These are phyloP conservation scores for Massospora cicadina DNA, from an alignment of 371 early-diverging fungal genomes.

Conservation along the genomic window DNA sequence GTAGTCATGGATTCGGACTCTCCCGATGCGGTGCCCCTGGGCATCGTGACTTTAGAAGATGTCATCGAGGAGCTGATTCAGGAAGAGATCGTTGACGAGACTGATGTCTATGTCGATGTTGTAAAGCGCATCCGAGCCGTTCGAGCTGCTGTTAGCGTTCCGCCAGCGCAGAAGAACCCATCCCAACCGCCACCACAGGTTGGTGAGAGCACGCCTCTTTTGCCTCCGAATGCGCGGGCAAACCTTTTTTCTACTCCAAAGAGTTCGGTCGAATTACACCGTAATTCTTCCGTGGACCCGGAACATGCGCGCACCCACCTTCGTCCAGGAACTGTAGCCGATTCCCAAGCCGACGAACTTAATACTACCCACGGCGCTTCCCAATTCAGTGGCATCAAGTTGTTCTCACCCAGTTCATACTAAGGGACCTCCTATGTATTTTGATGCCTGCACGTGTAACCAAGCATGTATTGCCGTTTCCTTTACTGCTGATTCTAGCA, in stretches of 20 bases:
- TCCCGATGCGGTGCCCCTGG: slow-evolving; percentile 32
- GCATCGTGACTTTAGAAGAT: slow-evolving; percentile 89
- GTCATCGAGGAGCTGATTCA: slow-evolving; percentile 91
- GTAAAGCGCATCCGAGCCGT: slow-evolving; percentile 19
- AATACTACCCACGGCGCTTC: too few species aligned
- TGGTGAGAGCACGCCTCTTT: background rate
- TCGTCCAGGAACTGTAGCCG: background rate
- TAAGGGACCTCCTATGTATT: too few species aligned
- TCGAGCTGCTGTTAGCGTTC: slow-evolving; percentile 11
- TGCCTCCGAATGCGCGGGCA: background rate
- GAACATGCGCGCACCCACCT: background rate
- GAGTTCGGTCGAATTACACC: background rate
- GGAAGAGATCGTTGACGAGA: slow-evolving; percentile 87
- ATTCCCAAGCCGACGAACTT: background rate
- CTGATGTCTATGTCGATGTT: slow-evolving; percentile 79
- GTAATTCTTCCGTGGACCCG: background rate
- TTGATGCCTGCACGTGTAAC: too few species aligned
- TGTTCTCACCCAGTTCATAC: too few species aligned
- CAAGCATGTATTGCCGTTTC: too few species aligned
- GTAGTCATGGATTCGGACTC: slow-evolving; percentile 44
- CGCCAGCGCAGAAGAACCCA: background rate
- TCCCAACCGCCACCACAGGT: background rate
- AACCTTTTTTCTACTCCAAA: background rate
- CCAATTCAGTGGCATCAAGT: too few species aligned
- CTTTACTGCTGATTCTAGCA: too few species aligned